Percentiles rank a stretch among this genome's conserved stretches.
phyloP scores from a whole-genome alignment of 2,329 filamentous ascomycete species.

The Diaporthe velutina region DNA sequence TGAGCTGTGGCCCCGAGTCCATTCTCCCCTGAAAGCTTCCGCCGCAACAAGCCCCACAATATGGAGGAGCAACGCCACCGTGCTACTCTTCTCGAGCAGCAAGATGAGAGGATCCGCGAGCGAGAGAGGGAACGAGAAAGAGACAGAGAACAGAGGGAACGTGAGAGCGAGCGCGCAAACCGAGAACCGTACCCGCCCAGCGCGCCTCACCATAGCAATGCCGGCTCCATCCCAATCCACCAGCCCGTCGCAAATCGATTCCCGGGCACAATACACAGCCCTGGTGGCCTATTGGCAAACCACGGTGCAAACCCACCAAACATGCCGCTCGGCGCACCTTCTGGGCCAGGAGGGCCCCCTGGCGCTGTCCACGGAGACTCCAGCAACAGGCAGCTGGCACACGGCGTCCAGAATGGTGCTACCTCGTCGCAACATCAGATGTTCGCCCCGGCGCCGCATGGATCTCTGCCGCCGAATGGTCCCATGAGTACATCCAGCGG shows the following conservation, averaged over 20 bases:
- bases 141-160: conserved; percentile 76
- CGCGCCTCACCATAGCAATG: conserved; percentile 86
- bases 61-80: conserved; percentile 62
- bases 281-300: conserved; percentile 86
- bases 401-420: conserved; percentile 62
- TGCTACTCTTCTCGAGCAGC: conserved; percentile 55
- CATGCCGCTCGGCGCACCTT: conserved; percentile 65
- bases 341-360: conserved; percentile 64
- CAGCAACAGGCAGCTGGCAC: conserved; percentile 63
- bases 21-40: conserved; percentile 51
- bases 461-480: conserved; percentile 62
- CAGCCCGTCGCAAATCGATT: conserved; percentile 91
- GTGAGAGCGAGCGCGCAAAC: conserved; percentile 56
- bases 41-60: conserved; percentile 62
- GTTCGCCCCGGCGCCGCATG: conserved; percentile 67
- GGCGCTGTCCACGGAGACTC: conserved; percentile 68
- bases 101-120: conserved; percentile 60
- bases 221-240: conserved; percentile 90
- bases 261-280: conserved; percentile 87
- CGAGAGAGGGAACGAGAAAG: conserved; percentile 73
- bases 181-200: conserved; percentile 74
- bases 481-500: conserved; percentile 71
- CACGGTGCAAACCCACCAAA: conserved; percentile 72
- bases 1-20: conserved; percentile 31
- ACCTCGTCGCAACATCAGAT: conserved; percentile 66